Conservation (phyloP, 257 asterid genomes). For the Solanum rostratum region DNA sequence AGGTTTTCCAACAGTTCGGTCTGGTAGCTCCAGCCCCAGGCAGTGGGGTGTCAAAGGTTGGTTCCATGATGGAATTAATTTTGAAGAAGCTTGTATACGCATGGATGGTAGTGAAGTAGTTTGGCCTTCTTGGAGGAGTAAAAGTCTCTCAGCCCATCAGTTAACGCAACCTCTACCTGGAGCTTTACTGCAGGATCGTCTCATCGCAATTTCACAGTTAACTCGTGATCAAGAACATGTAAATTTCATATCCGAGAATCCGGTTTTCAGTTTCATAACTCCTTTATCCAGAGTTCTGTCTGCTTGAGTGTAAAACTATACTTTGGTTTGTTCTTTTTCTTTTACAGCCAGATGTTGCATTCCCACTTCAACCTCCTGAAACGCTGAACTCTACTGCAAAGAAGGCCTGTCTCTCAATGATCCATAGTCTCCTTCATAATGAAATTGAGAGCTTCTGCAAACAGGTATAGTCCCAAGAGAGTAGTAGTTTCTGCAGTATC, state of each 20-base stretch:
- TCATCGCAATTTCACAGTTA: slow-evolving; percentile 85
- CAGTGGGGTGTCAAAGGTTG: slow-evolving; percentile 99
- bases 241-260: slow-evolving; percentile 5
- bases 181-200: slow-evolving; percentile 89
- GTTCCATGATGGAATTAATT: slow-evolving; percentile 82
- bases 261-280: not conserved
- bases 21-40: slow-evolving; percentile 99
- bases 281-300: not conserved
- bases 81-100: slow-evolving; percentile 78
- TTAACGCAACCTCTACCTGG: slow-evolving; percentile 87
- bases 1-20: slow-evolving; percentile 93
- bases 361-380: slow-evolving; percentile 89
- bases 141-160: slow-evolving; percentile 70
- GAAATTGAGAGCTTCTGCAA: slow-evolving; percentile 85
- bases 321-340: slow-evolving; percentile 1
- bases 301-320: slow-evolving; percentile 5
- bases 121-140: slow-evolving; percentile 98
- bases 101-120: slow-evolving; percentile 86
- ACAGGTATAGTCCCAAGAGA: slow-evolving; percentile 47
- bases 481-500: slow-evolving; percentile 5
- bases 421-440: slow-evolving; percentile 67
- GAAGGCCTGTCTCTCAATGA: slow-evolving; percentile 48
- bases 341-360: slow-evolving; percentile 87
- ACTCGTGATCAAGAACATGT: slow-evolving; percentile 98
- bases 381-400: slow-evolving; percentile 33